Conservation (phyloP, 495 filamentous ascomycete genomes). For the Aspergillus bertholletiae region DNA sequence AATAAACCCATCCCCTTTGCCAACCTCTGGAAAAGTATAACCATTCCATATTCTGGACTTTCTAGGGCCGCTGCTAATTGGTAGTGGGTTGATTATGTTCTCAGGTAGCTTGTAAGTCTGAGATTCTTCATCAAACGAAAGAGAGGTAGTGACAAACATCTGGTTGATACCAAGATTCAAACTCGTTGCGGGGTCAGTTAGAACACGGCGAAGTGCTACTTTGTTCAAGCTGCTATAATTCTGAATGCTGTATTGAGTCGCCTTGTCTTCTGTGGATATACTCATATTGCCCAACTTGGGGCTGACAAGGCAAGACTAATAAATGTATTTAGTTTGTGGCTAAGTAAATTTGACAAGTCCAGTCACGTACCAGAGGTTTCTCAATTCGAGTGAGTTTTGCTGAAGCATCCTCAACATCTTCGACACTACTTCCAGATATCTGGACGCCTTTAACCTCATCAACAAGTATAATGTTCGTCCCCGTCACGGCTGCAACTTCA, state of each 20-base stretch:
- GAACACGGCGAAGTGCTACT: constrained; percentile 15
- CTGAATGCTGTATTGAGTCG: constrained; percentile 6
- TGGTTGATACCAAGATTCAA: constrained; percentile 7
- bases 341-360: neutral
- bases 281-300: constrained; percentile 11
- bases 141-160: constrained; percentile 16
- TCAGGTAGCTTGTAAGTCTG: constrained; percentile 7
- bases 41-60: constrained; percentile 22
- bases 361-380: constrained; percentile 28
- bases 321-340: neutral
- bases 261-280: neutral
- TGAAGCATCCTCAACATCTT: constrained; percentile 66
- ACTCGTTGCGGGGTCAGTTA: constrained; percentile 11
- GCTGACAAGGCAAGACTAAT: constrained; percentile 8
- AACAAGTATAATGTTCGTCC: constrained; percentile 19
- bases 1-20: constrained; percentile 8
- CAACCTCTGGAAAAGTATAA: constrained; percentile 22
- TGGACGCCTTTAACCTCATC: constrained; percentile 15
- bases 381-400: constrained; percentile 64
- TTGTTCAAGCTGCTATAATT: constrained; percentile 13
- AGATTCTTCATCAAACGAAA: constrained; percentile 11
- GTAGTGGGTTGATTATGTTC: constrained; percentile 10
- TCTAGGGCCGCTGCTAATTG: constrained; percentile 5
- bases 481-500: constrained; percentile 14
- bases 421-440: constrained; percentile 25